Base-by-base conservation (phyloP, 139 green algal genomes). In the Monoraphidium neglectum region DNA sequence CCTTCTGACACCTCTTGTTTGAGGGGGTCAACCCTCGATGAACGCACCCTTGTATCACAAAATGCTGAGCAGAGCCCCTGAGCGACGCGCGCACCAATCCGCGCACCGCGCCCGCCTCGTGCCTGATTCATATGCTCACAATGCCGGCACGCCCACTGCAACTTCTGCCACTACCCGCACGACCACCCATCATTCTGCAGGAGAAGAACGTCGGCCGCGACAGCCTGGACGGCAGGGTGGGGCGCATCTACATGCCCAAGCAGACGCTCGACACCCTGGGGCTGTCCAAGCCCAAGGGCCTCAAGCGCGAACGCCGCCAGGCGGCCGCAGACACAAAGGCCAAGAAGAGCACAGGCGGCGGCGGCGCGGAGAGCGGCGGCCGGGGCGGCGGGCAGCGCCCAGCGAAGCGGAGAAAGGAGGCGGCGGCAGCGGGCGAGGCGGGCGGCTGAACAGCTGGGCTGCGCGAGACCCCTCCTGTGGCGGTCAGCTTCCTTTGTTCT, bases 181-280 rank as follows among this genome's bases (percentile, higher is more conserved):
- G n/a, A n/a, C n/a, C n/a, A n/a, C n/a, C n/a, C 43, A 51, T 12
- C 26, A 13, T 4, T 66, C 24, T 68, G 79, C 88, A 96, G 92
- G 83, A 93, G 73, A 98, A 98, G 91, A 98, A 98, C 76, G 92
- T 96, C 30, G 68, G 61, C 3, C 82, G 68, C 32, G 91, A 96
- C 78, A 47, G 74, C 15, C 63, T 98, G 84, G 84, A 89, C 4
- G 93, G 94, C 74, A 96, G 94, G 81, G 90, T 97, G 16, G 94
- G 95, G 5, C 90, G 90, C 68, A 94, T 98, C 70, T 98, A 98
- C 87, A 92, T 98, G 87, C 95, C 94, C 26, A 87, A 86, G 72
- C 95, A 98, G 78, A 86, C 93, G 59, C 73, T 97, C 32, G 89
- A 89, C 73, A 81, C 62, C 30, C 90, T 98, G 59, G 87, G 87